Base-by-base conservation (phyloP, 192 early-diverging fungal species). In the Coemansia sp. region DNA sequence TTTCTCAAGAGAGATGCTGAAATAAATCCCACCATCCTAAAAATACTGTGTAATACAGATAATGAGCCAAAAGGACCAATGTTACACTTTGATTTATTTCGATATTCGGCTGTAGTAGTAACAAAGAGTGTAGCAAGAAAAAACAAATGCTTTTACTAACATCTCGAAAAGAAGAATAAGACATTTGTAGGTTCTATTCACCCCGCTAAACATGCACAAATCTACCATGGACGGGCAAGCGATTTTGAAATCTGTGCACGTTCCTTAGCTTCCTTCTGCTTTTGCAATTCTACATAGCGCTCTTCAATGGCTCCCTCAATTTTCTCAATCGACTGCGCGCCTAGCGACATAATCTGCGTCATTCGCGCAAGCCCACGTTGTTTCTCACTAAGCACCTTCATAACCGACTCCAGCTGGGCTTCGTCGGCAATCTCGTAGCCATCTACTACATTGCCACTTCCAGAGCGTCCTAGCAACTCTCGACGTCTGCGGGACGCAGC, bases 311-410 rank as follows among this genome's bases (percentile, higher is more conserved):
- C 74, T 3, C 21, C 26, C 54, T 81, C 73, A 16, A 86, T 57
- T 13, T 40, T 46, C 21, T 86, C 83, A 37, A 85, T 77, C 0
- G 80, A 76, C 71, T 85, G 73, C 36, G 78, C 69, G 63, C 90
- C 90, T 63, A 88, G 72, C 47, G 88, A 85, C n/a, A 89, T 74
- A 16, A 92, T 81, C 40, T 82, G 72, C 16, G 88, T 92, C 66
- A 94, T 66, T 6, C 86, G 87, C 58, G 83, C 75, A 64, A 94
- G 82, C 8, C 92, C 92, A 8, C 84, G 82, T 62, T 90, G 88
- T 56, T 89, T 86, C 41, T 89, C 85, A 64, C 74, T 64, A 32
- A 88, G 70, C 12, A 85, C 67, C 78, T 85, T 83, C 65, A 83
- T 78, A 16, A 88, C 86, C 16, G 75, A 73, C 41, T 88, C 84